Conservation (phyloP, 2,329 filamentous ascomycete species). For the Ceratocystis albifundus region DNA sequence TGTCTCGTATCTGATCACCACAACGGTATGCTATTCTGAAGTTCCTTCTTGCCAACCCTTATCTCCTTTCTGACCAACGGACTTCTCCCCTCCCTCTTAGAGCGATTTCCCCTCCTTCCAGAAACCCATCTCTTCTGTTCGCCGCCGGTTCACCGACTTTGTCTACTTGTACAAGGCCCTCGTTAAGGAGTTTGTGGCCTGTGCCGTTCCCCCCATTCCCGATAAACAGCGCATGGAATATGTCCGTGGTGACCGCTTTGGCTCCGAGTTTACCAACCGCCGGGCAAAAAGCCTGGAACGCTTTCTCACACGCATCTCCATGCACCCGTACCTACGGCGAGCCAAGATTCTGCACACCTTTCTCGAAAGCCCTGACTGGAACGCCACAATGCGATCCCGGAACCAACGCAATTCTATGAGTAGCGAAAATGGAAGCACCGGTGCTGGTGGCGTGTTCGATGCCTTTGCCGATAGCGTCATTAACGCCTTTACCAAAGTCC, state of each 20-base stretch:
- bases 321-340: constrained; percentile 80
- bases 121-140: constrained; percentile 63
- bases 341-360: constrained; percentile 76
- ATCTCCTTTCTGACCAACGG: constrained; percentile 14
- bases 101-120: constrained; percentile 92
- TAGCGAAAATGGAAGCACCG: constrained; percentile 33
- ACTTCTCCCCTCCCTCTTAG: constrained; percentile 36
- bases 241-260: constrained; percentile 90
- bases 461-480: constrained; percentile 93
- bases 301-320: constrained; percentile 72
- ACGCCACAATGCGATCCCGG: constrained; percentile 79
- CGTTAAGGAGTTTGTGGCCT: constrained; percentile 74
- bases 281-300: constrained; percentile 83
- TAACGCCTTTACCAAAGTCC: constrained; percentile 92
- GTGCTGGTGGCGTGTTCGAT: constrained; percentile 65
- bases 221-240: constrained; percentile 99
- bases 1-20: constrained; percentile 89
- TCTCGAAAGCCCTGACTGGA: constrained; percentile 90
- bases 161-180: constrained; percentile 91
- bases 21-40: constrained; percentile 48
- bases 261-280: constrained; percentile 77
- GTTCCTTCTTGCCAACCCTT: neutral
- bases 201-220: constrained; percentile 84
- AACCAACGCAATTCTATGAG: constrained; percentile 50
- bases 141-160: constrained; percentile 94